phyloP scores from a whole-genome alignment of 2,329 filamentous ascomycete genomes.

The Colletotrichum tropicicola region DNA sequence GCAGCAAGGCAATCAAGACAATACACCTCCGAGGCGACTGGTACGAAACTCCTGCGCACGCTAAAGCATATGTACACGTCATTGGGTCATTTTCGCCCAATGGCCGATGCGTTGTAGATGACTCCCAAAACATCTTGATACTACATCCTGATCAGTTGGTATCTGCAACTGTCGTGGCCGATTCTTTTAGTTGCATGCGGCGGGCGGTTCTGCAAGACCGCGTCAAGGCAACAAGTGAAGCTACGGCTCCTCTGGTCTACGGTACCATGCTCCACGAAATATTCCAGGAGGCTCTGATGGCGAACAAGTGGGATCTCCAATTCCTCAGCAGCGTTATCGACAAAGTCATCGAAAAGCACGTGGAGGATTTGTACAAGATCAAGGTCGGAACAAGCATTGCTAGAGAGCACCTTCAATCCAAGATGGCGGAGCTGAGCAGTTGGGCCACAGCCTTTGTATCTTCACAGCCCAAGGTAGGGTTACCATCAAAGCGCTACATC shows the following conservation, averaged over 20 bases:
- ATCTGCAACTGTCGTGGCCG: slow-evolving; percentile 94
- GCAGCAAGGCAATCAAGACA: slow-evolving; percentile 69
- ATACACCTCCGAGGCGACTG: slow-evolving; percentile 87
- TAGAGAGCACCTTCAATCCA: slow-evolving; percentile 81
- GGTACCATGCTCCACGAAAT: slow-evolving; percentile 94
- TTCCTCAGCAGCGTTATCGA: slow-evolving; percentile 76
- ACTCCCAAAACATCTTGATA: slow-evolving; percentile 84
- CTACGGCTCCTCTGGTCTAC: slow-evolving; percentile 85
- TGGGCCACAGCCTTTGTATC: slow-evolving; percentile 89
- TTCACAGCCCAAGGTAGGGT: slow-evolving; percentile 70
- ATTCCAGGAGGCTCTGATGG: slow-evolving; percentile 88
- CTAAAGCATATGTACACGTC: slow-evolving; percentile 84
- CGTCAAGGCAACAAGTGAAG: slow-evolving; percentile 87
- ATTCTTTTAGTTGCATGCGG: slow-evolving; percentile 91
- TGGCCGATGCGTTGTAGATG: slow-evolving; percentile 84
- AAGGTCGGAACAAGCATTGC: slow-evolving; percentile 78
- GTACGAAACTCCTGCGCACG: slow-evolving; percentile 80
- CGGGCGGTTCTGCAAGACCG: slow-evolving; percentile 94
- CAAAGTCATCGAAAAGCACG: slow-evolving; percentile 75
- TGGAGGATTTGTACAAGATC: slow-evolving; percentile 91
- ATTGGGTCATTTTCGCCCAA: slow-evolving; percentile 77
- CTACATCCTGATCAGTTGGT: slow-evolving; percentile 95
- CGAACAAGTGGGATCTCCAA: slow-evolving; percentile 79
- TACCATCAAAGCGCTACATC: neutral
- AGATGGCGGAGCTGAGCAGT: slow-evolving; percentile 80